Evolutionary conservation across 2,329 filamentous ascomycete species (phyloP).

Genomic region (Talaromyces islandicus): DNA sequence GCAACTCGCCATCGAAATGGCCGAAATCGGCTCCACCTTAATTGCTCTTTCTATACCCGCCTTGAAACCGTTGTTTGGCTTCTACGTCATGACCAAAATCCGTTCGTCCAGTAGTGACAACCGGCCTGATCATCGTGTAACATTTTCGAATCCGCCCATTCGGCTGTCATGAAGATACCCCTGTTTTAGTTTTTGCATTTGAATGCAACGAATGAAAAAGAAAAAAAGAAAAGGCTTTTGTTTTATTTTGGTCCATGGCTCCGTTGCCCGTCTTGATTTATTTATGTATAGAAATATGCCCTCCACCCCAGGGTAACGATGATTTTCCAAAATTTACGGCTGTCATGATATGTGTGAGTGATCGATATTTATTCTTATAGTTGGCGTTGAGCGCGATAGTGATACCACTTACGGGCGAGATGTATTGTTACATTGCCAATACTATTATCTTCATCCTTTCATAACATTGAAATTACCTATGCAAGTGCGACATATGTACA

Average conservation of each 20-base stretch:
- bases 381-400: neutral
- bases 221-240: neutral
- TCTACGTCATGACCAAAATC: constrained; percentile 6
- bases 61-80: constrained; percentile 38
- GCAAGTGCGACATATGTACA: no score
- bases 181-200: neutral
- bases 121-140: neutral
- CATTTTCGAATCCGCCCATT: neutral
- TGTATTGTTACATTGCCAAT: neutral
- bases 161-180: neutral
- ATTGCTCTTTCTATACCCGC: constrained; percentile 48
- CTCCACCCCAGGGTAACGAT: neutral
- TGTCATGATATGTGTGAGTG: neutral
- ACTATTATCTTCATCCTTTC: neutral
- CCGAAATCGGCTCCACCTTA: constrained; percentile 47
- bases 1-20: constrained; percentile 45
- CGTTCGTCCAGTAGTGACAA: constrained; percentile 1
- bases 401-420: neutral
- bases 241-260: neutral
- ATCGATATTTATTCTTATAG: neutral
- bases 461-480: no score
- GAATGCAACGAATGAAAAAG: neutral
- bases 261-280: neutral
- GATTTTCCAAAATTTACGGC: neutral
- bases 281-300: neutral